Evolutionary conservation across 495 filamentous ascomycete species (phyloP), one percentile per base, ranked within the genome.

Genomic region (Tuber indicum): DNA sequence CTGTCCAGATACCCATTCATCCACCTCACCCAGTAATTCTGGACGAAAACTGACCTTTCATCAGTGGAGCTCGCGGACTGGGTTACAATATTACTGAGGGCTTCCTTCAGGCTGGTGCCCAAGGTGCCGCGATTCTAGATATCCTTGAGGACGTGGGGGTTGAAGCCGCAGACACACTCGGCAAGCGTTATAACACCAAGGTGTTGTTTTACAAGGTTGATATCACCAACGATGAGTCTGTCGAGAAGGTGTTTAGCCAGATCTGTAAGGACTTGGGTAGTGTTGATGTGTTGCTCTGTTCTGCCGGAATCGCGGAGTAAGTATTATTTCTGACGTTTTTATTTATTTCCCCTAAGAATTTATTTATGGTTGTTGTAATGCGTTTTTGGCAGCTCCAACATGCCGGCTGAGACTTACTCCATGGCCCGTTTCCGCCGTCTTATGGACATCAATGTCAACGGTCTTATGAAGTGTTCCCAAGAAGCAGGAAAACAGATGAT

Each of bases 221-320:
- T 79, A 90, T 94, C n/a, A 90, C 91, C 76, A 89, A 93, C 72
- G 89, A 86, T 16, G 87, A 87, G 39, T 85, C 91, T 66, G 90
- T 92, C 47, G 84, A 88, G 75, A 84, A 88, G 47, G 86, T 90
- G 32, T 47, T 49, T 45, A 42, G 36, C 42, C 49, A 80, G 44
- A 84, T 87, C 76, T 76, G 89, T n/a, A 84, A 87, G 66, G 86
- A 89, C 72, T 89, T 90, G 74, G 91, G 89, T 70, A 84, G 88
- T 10, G 86, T 93, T 47, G 89, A 94, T 75, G 91, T 94, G 36
- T 85, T 93, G 16, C 88, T 96, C 84, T 94, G 93, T 85, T 91
- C 92, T 71, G 93, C 93, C 44, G 93, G 93, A 78, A 93, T 96
- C 73, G 92, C 93, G 76, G 91, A 93, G 87, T 88, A 86, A 84